phyloP scores from a whole-genome alignment of 2,329 filamentous ascomycete species.

The Xylariaceae sp. region DNA sequence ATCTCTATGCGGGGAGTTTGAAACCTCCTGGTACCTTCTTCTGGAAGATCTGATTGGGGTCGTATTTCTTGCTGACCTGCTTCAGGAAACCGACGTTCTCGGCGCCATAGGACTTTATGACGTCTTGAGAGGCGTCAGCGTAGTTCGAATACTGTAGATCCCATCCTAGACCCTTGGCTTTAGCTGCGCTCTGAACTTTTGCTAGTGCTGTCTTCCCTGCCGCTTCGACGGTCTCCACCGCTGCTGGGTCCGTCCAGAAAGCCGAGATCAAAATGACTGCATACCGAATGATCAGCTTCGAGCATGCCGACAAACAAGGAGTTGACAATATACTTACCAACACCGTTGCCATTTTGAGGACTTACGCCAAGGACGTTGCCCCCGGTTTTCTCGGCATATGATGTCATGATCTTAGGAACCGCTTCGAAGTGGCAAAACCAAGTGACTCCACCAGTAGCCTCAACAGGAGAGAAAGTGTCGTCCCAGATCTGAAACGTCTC shows the following conservation, averaged over 20 bases:
- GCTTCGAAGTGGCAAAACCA: conserved; percentile 1
- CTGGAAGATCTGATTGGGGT: conserved; percentile 7
- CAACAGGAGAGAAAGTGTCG: not conserved
- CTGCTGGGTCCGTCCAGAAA: conserved; percentile 5
- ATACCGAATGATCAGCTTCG: not conserved
- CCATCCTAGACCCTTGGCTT: not conserved
- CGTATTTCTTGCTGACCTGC: not conserved
- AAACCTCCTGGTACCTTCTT: conserved; percentile 9
- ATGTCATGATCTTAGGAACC: not conserved
- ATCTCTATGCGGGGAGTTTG: not conserved
- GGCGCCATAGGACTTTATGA: conserved; percentile 3
- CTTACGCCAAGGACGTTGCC: not conserved
- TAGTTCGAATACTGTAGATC: conserved; percentile 10
- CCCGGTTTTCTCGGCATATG: not conserved
- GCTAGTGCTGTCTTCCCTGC: not conserved
- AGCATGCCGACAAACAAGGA: not conserved
- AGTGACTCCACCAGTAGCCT: not conserved
- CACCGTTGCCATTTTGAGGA: not conserved
- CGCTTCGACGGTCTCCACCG: not conserved
- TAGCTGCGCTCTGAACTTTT: not conserved
- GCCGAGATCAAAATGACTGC: not conserved
- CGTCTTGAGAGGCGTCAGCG: conserved; percentile 3
- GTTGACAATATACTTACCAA: not conserved
- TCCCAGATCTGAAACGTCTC: not conserved
- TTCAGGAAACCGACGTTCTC: conserved; percentile 1